A percentile compares a stretch with the other conserved stretches of the same genome.
These are phyloP conservation scores for Vigna angularis DNA, from an alignment of 306 rosid genomes.

Conservation along the genomic window DNA sequence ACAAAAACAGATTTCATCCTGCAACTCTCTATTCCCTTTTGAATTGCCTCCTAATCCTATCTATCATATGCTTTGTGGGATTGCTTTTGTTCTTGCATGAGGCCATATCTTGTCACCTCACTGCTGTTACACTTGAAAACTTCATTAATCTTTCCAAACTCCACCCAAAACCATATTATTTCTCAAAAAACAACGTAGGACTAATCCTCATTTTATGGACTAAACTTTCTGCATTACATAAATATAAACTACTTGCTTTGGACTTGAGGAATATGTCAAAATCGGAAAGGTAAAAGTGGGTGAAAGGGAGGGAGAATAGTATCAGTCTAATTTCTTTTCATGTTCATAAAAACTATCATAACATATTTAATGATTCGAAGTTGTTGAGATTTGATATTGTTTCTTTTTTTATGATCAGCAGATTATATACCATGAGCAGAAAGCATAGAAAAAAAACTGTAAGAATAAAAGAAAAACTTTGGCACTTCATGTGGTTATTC, in stretches of 20 bases:
- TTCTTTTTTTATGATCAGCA: background rate
- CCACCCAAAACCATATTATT: background rate
- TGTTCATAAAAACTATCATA: constrained; percentile 31
- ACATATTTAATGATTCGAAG: constrained; percentile 15
- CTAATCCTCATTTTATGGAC: background rate
- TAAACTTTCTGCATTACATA: background rate
- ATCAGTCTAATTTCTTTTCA: background rate
- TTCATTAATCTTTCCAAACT: background rate
- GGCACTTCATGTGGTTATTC: constrained; percentile 17
- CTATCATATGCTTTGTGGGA: background rate
- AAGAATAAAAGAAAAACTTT: background rate
- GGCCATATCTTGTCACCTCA: constrained; percentile 24
- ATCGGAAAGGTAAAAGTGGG: background rate
- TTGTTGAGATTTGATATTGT: constrained; percentile 38
- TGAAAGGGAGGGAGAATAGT: no score
- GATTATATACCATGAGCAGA: constrained; percentile 25
- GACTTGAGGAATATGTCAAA: constrained; percentile 1
- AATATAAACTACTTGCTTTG: background rate
- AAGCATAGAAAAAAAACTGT: background rate
- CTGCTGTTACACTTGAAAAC: background rate
- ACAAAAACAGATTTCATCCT: background rate
- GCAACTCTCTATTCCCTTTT: background rate
- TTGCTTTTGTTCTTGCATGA: constrained; percentile 4
- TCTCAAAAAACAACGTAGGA: background rate
- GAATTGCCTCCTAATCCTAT: background rate